Percentiles rank a stretch among this genome's conserved stretches.
phyloP scores from a whole-genome alignment of 495 filamentous ascomycete species.

The Annulohypoxylon bovei region DNA sequence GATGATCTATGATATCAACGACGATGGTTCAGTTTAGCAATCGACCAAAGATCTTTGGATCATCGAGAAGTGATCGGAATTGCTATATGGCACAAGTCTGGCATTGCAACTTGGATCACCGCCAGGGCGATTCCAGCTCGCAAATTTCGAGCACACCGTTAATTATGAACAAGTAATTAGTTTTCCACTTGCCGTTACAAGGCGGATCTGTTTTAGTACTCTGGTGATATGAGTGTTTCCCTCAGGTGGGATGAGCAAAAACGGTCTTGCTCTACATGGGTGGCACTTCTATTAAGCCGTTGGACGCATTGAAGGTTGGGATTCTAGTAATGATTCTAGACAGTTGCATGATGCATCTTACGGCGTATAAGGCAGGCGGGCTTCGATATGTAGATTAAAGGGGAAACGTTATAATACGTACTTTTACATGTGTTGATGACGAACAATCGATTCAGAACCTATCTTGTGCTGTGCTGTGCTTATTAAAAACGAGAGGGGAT shows the following conservation, averaged over 20 bases:
- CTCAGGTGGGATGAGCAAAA: background rate
- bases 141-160: background rate
- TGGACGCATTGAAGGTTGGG: background rate
- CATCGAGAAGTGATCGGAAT: background rate
- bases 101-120: background rate
- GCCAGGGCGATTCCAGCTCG: background rate
- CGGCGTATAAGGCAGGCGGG: slow-evolving; percentile 26
- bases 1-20: background rate
- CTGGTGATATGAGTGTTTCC: background rate
- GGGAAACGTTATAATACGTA: slow-evolving; percentile 15
- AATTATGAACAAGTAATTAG: background rate
- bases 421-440: slow-evolving; percentile 5
- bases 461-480: background rate
- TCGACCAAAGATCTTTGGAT: background rate
- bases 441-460: background rate
- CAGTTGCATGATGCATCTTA: slow-evolving; percentile 40
- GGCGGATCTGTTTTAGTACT: slow-evolving; percentile 1
- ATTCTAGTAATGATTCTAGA: slow-evolving; percentile 20
- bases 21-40: background rate
- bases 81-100: background rate
- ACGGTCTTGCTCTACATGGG: background rate
- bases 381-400: slow-evolving; percentile 32
- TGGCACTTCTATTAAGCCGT: background rate
- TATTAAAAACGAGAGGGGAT: background rate
- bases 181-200: background rate